Conservation (phyloP, 176 grass and related monocot genomes). For the sorghum (Sorghum bicolor) region DNA sequence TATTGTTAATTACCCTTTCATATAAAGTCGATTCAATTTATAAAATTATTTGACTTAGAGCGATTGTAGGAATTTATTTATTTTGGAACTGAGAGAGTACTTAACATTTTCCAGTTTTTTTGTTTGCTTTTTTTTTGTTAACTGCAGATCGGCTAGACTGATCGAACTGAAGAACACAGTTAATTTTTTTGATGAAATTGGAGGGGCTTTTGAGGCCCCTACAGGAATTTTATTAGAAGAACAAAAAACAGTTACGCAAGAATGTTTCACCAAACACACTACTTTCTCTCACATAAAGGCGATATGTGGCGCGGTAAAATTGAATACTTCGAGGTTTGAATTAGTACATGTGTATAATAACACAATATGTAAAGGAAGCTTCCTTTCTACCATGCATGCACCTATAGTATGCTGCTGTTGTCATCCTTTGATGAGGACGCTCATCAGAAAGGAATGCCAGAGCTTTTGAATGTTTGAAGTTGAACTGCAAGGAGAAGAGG, state of each 20-base stretch:
- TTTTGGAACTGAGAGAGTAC: not conserved
- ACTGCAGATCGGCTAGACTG: not conserved
- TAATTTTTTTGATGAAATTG: no score
- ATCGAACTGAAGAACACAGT: not conserved
- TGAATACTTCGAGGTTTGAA: conserved; percentile 15
- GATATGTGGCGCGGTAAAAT: conserved; percentile 2
- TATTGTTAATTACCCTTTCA: no score
- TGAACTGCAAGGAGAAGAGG: conserved; percentile 13
- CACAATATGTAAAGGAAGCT: conserved; percentile 11
- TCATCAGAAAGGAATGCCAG: not conserved
- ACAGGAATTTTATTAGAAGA: no score
- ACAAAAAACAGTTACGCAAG: no score
- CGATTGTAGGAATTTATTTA: no score
- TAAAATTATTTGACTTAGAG: no score
- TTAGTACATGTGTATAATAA: not conserved
- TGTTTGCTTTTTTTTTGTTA: not conserved
- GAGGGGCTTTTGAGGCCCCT: no score
- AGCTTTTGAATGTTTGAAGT: not conserved
- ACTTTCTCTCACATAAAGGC: not conserved
- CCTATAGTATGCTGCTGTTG: not conserved
- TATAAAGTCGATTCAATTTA: no score
- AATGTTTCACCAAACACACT: conserved; percentile 33
- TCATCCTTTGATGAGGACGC: not conserved
- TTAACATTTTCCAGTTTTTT: not conserved
- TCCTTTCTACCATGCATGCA: conserved; percentile 6